Evolutionary conservation across 106 monocot genomes (phyloP), one percentile per base, ranked within the genome.

Genomic region (Phalaenopsis aphrodite): DNA sequence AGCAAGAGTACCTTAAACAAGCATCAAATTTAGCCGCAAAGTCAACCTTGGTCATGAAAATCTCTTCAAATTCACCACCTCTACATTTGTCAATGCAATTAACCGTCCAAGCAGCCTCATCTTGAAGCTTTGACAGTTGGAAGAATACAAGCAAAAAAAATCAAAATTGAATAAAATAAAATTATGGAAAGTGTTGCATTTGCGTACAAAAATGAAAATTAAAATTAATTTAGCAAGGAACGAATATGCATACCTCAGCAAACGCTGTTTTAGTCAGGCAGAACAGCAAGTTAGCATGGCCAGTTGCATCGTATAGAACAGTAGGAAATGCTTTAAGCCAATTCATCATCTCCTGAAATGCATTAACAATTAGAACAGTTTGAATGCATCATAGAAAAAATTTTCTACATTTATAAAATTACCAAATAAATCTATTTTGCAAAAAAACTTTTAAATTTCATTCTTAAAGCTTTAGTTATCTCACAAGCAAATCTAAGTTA

Each of bases 51-150:
- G 89, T 91, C 88, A 92, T 91, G 83, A 94, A 94, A 78, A 93
- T 75, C 83, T 92, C 94, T 81, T 94, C 92, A 92, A 98, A 94
- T 78, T 89, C 92, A 86, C 85, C 88, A 88, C 89, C 90, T 91
- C 76, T 81, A 79, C 84, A 85, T 83, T 87, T 90, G 41, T 84
- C 84, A 14, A 92, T 79, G 84, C 89, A 88, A 80, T 76, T 85
- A 77, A 94, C 84, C 11, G 90, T 85, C 77, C 80, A 75, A 69
- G 81, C 39, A 78, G 89, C 87, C 81, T 94, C 94, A 81, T 92
- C 94, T 91, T 80, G 87, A 77, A 98, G 85, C 93, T 96, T 83
- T 45, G 86, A 79, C 3, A 42, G 79, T 47, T 24, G 5, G 75
- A 76, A 49, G 52, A 77, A 21, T 77, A 77, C 7, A 79, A 24